Conservation (phyloP, 83 land plant genomes). For the Isoetes engelmannii region DNA sequence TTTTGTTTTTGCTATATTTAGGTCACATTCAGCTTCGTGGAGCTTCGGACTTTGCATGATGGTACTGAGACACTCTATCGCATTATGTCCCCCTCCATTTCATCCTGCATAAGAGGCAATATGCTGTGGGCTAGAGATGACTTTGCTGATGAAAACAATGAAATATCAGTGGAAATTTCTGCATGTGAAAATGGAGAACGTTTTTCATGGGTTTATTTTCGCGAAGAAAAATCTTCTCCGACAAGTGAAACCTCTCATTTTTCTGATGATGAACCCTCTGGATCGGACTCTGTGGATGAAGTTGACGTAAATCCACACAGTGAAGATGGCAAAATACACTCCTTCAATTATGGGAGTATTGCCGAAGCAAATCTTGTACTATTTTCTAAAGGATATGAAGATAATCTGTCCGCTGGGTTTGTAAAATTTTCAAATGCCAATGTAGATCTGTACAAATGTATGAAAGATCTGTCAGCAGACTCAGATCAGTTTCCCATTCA, state of each 20-base stretch:
- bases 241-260: constrained; percentile 23
- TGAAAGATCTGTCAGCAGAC: constrained; percentile 18
- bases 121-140: constrained; percentile 26
- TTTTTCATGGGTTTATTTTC: background rate
- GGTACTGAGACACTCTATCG: constrained; percentile 25
- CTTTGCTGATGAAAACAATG: too few relatives aligned
- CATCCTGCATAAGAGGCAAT: constrained; percentile 26
- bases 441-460: background rate
- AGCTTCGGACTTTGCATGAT: constrained; percentile 21
- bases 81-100: constrained; percentile 31
- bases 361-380: constrained; percentile 27
- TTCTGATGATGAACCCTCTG: constrained; percentile 24
- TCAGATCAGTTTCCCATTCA: constrained; percentile 18
- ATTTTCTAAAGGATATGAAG: background rate
- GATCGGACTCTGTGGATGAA: constrained; percentile 21
- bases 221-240: constrained; percentile 22
- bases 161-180: too few relatives aligned
- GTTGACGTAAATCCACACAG: constrained; percentile 10
- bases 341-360: constrained; percentile 27
- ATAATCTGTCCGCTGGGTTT: background rate
- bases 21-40: constrained; percentile 29
- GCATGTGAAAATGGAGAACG: background rate
- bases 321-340: constrained; percentile 13
- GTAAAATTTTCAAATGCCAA: background rate
- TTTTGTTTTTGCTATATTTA: background rate